A percentile compares a stretch with the other conserved stretches of the same genome.
Evolutionary conservation across 371 early-diverging fungal genomes (phyloP).

Genomic region (Chytridiales sp.): DNA sequence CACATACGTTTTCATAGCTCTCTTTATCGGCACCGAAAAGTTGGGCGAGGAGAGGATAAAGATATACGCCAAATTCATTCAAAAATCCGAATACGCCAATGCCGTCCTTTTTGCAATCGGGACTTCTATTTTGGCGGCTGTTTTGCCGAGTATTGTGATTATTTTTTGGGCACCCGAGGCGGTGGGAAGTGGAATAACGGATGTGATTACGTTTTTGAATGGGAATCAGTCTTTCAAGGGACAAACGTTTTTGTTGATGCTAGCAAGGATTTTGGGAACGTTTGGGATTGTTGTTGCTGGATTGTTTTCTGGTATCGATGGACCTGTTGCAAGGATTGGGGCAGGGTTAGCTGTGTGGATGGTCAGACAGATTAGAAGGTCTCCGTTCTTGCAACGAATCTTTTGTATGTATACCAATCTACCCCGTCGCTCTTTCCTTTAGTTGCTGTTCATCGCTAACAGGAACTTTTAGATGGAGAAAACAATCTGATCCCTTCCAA

Average conservation of each 20-base stretch:
- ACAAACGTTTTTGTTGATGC: constrained; percentile 6
- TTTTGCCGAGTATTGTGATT: constrained; percentile 26
- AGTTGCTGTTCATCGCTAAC: too few relatives aligned
- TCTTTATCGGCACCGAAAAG: constrained; percentile 30
- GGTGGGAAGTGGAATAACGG: constrained; percentile 43
- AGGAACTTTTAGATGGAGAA: too few relatives aligned
- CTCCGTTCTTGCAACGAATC: constrained; percentile 11
- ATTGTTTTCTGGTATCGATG: constrained; percentile 42
- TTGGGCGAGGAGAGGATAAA: constrained; percentile 30
- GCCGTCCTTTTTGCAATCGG: constrained; percentile 31
- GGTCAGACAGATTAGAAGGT: constrained; percentile 7
- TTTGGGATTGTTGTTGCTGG: constrained; percentile 36
- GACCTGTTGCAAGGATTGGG: constrained; percentile 38
- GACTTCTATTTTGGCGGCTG: constrained; percentile 25
- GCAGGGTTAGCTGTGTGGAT: constrained; percentile 29
- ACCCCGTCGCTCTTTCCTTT: too few relatives aligned
- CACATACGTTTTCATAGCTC: constrained; percentile 19
- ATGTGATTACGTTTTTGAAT: constrained; percentile 40
- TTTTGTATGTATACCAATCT: too few relatives aligned
- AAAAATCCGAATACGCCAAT: background rate
- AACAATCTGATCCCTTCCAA: too few relatives aligned
- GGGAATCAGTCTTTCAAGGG: constrained; percentile 27
- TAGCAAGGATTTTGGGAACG: constrained; percentile 23
- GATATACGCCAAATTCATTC: constrained; percentile 8
- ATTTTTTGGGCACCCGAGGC: constrained; percentile 30